Conservation (phyloP, 2,329 filamentous ascomycete genomes). For the Penicillium digitatum region DNA sequence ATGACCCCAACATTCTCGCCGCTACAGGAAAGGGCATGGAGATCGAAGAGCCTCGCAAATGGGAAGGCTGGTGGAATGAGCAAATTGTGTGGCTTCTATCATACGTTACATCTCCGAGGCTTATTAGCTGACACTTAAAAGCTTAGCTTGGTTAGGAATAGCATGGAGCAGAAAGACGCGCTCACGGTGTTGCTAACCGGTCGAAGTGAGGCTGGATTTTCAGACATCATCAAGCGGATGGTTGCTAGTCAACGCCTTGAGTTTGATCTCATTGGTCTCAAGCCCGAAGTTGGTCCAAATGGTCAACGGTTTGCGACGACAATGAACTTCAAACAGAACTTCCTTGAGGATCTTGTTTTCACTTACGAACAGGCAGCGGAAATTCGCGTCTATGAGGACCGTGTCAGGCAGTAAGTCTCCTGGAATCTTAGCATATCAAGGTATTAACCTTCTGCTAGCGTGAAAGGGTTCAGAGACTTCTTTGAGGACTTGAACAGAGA, state of each 20-base stretch:
- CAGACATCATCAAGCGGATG: conserved; percentile 77
- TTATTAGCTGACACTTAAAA: conserved; percentile 28
- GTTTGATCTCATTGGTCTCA: conserved; percentile 85
- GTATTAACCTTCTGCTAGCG: conserved; percentile 42
- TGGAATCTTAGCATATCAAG: not conserved
- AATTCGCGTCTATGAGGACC: conserved; percentile 66
- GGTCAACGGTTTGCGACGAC: conserved; percentile 76
- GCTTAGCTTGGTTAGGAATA: conserved; percentile 70
- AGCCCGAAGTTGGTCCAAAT: conserved; percentile 75
- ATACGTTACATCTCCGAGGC: not conserved
- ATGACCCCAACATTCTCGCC: conserved; percentile 79
- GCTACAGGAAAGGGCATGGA: conserved; percentile 80
- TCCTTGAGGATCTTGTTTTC: conserved; percentile 74
- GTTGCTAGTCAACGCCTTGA: conserved; percentile 70
- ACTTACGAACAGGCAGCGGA: conserved; percentile 83
- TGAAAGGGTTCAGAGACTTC: conserved; percentile 80
- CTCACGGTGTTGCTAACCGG: conserved; percentile 85
- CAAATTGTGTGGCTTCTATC: conserved; percentile 58
- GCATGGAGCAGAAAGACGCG: conserved; percentile 77
- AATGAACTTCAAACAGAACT: conserved; percentile 86
- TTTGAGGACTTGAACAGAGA: conserved; percentile 71
- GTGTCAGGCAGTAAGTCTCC: conserved; percentile 52
- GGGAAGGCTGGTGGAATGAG: conserved; percentile 97
- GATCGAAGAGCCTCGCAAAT: conserved; percentile 75
- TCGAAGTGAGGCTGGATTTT: conserved; percentile 71